These are phyloP conservation scores for Picea abies DNA, from an alignment of 83 land plant species.

Conservation along the genomic window DNA sequence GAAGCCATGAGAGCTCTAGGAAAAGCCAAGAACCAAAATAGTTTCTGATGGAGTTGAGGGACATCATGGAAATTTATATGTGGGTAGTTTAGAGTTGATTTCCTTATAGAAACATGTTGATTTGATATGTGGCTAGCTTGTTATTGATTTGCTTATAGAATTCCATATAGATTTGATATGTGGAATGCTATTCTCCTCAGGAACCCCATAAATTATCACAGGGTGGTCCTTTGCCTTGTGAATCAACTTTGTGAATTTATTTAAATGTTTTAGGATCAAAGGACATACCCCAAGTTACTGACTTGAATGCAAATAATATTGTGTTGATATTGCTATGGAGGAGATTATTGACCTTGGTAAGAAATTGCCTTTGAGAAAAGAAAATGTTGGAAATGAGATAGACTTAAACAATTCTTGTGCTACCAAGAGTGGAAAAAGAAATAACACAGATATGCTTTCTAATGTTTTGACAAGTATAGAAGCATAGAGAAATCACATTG, in stretches of 20 bases:
- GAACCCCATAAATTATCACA: neutral
- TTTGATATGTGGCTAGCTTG: no score
- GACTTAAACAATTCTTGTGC: neutral
- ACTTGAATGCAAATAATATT: neutral
- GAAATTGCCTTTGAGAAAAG: neutral
- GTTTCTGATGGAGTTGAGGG: no score
- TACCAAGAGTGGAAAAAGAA: neutral
- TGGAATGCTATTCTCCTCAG: neutral
- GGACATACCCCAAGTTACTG: neutral
- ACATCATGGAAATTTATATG: no score
- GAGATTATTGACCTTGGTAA: neutral
- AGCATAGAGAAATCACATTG: neutral
- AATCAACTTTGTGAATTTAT: neutral
- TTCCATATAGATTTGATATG: neutral
- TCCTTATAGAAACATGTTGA: no score
- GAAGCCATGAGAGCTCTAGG: no score
- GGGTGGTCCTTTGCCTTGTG: neutral
- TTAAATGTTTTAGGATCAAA: neutral
- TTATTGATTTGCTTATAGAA: no score
- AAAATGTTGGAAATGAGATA: neutral
- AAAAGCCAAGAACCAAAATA: no score
- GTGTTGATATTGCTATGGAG: neutral
- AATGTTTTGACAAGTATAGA: neutral
- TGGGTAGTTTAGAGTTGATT: no score
- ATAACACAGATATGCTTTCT: neutral